Percentiles rank a stretch among this genome's conserved stretches.
Conservation (phyloP, 2,329 filamentous ascomycete species). For the Ceratocystis lukuohia region DNA sequence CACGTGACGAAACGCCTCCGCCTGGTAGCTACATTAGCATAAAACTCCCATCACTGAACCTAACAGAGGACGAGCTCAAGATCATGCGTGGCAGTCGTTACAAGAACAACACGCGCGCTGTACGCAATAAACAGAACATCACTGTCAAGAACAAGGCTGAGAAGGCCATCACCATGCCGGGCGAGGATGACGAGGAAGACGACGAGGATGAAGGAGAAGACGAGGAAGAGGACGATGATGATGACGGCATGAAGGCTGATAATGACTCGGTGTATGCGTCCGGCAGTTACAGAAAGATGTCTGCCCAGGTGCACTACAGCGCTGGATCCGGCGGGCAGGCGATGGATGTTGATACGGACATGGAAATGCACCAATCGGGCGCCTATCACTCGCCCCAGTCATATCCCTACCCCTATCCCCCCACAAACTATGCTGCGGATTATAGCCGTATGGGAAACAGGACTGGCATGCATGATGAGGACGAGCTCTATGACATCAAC, state of each 20-base stretch:
- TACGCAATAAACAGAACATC: constrained; percentile 22
- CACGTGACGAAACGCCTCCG: constrained; percentile 25
- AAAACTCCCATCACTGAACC: constrained; percentile 29
- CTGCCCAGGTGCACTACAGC: neutral
- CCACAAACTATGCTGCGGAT: neutral
- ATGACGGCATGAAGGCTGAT: constrained; percentile 19
- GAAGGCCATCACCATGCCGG: constrained; percentile 8
- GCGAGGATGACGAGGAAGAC: constrained; percentile 17
- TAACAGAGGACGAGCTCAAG: constrained; percentile 29
- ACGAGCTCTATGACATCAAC: constrained; percentile 21
- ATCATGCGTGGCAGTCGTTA: constrained; percentile 27
- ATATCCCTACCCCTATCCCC: neutral
- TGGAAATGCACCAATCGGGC: neutral
- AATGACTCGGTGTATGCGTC: neutral
- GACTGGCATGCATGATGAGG: neutral
- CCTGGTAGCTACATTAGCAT: constrained; percentile 27
- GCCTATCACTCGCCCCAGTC: neutral
- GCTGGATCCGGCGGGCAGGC: neutral
- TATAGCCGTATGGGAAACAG: neutral
- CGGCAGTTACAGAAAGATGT: neutral
- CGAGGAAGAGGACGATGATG: constrained; percentile 21
- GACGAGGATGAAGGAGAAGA: constrained; percentile 15
- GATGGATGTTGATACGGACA: neutral
- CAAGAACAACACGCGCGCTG: constrained; percentile 21
- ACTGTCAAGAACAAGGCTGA: constrained; percentile 21